These are phyloP conservation scores for Adansonia madagascariensis DNA, from an alignment of 441 rosid species.

Conservation along the genomic window DNA sequence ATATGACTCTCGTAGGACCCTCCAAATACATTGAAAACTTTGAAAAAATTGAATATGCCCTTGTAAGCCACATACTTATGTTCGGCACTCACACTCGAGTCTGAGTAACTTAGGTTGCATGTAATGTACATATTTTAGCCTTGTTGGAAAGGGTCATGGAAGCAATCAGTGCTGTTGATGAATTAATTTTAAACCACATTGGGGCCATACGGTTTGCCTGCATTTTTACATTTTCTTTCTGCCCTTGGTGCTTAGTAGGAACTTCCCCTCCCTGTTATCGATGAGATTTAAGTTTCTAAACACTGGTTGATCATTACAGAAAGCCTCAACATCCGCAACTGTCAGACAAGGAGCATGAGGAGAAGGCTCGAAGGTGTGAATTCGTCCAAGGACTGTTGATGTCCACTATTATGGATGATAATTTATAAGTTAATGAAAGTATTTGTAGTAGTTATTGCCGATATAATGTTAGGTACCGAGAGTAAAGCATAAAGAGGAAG, in stretches of 20 bases:
- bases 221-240: not conserved
- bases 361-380: conserved; percentile 59
- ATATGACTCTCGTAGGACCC: too few species aligned
- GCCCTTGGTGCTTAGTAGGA: not conserved
- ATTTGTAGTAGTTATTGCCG: not conserved
- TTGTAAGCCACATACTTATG: too few species aligned
- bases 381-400: conserved; percentile 62
- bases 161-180: not conserved
- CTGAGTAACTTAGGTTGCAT: too few species aligned
- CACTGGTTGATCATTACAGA: conserved; percentile 36
- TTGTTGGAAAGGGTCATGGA: not conserved
- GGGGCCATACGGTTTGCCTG: not conserved
- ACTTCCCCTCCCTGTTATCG: not conserved
- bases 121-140: not conserved
- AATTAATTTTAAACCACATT: not conserved
- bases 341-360: conserved; percentile 61
- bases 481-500: conserved; percentile 28
- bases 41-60: too few species aligned
- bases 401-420: conserved; percentile 64
- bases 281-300: conserved; percentile 15
- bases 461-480: conserved; percentile 21
- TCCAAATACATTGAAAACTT: too few species aligned
- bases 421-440: conserved; percentile 37
- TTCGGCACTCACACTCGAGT: too few species aligned
- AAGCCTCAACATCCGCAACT: conserved; percentile 38